Conservation (phyloP, 2,329 filamentous ascomycete genomes). For the Alternaria metachromatica region DNA sequence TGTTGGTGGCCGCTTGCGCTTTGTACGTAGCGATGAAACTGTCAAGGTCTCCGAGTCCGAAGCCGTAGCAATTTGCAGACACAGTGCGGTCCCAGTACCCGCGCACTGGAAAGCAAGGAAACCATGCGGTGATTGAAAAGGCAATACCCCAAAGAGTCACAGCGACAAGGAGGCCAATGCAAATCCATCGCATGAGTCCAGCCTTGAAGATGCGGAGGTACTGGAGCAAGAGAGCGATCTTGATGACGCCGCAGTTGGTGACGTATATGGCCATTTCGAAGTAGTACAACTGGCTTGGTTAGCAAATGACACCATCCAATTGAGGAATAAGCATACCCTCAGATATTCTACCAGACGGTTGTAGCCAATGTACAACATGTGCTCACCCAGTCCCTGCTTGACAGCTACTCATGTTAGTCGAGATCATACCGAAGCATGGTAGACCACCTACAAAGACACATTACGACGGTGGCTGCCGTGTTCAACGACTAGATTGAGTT, state of each 20-base stretch:
- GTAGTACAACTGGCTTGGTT: conserved; percentile 34
- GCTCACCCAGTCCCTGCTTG: conserved; percentile 39
- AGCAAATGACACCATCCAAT: neutral
- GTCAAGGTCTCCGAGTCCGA: conserved; percentile 23
- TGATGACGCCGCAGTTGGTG: conserved; percentile 43
- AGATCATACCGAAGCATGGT: no score
- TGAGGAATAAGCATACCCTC: conserved; percentile 7
- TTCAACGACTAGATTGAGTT: conserved; percentile 28
- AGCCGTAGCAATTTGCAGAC: conserved; percentile 38
- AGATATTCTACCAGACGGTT: conserved; percentile 23
- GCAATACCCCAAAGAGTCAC: conserved; percentile 40
- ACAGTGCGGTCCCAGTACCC: conserved; percentile 32
- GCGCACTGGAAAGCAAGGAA: conserved; percentile 37
- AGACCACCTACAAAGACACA: conserved; percentile 35
- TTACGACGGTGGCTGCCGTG: conserved; percentile 31
- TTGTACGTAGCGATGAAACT: conserved; percentile 36
- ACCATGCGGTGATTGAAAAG: conserved; percentile 40
- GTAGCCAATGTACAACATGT: conserved; percentile 36
- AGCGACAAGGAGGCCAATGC: conserved; percentile 28
- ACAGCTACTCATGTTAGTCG: conserved; percentile 32
- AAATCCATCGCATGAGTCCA: conserved; percentile 36
- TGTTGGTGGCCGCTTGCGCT: conserved; percentile 41
- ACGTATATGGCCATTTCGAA: conserved; percentile 38
- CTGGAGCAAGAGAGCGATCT: conserved; percentile 45
- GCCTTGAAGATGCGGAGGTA: conserved; percentile 48